Evolutionary conservation across 495 filamentous ascomycete species (phyloP), one percentile per base, ranked within the genome.

Genomic region (Elaphomyces granulatus): DNA sequence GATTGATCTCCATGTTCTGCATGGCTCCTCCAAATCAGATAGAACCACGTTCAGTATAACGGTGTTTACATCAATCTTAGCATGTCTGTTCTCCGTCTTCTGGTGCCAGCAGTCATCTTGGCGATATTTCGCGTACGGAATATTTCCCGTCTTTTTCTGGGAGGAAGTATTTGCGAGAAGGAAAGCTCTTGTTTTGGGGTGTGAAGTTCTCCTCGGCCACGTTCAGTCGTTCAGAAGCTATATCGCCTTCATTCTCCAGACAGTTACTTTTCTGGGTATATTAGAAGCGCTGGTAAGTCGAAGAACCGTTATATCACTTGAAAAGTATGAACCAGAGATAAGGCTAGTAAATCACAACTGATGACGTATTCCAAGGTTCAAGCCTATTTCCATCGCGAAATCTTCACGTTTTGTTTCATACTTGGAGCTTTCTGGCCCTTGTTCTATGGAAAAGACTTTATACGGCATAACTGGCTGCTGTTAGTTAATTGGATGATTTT

Each of bases 61-160:
- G 2, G 67, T 77, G 47, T 94, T 94, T 52, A 75, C 78, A 0
- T 83, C 87, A 0, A 50, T 81, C n/a, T 63, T 92, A 15, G 72
- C 79, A 3, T 70, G 64, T 3, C 55, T 96, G 12, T 94, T 81
- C 47, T 77, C 86, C 2, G 74, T 83, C 4, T 80, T 99, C 32
- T 60, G 77, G 40, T 67, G 85, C 40, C 87, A 92, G 28, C 70
- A 74, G 20, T 88, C 86, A 2, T 77, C 88, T 0, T 66, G 71
- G 46, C 83, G 82, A 3, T 99, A 96, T 55, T 96, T 96, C 48
- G 78, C 78, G 17, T 99, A 96, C 53, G 87, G 75, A 3, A 68
- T 88, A 46, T 99, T 96, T 56, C 88, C 92, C 0, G 75, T 90
- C 2, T 74, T 78, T 34, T 95, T 99, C 66, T 99, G 92, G 90